phyloP scores from a whole-genome alignment of 805 yeast species.

The Lachancea thermotolerans region DNA sequence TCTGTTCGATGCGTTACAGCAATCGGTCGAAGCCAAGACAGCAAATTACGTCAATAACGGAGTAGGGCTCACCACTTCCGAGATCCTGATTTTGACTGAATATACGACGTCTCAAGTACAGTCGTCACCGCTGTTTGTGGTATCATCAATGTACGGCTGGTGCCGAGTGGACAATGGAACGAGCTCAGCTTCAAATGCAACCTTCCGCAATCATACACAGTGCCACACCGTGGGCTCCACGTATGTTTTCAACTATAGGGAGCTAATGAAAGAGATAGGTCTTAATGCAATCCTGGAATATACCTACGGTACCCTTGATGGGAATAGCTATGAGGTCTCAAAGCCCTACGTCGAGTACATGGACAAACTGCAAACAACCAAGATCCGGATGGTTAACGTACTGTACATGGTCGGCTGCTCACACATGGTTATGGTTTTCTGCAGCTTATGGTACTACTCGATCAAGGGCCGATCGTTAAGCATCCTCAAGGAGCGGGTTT shows the following conservation, averaged over 20 bases:
- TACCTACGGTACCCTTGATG: slow-evolving; percentile 18
- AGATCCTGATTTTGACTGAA: slow-evolving; percentile 21
- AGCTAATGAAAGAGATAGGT: slow-evolving; percentile 19
- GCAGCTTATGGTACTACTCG: slow-evolving; percentile 23
- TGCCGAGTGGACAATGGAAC: slow-evolving; percentile 19
- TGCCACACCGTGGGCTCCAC: slow-evolving; percentile 16
- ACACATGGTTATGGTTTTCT: slow-evolving; percentile 10
- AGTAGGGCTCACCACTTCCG: slow-evolving; percentile 29
- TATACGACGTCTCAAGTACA: slow-evolving; percentile 23
- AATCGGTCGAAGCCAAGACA: slow-evolving; percentile 20
- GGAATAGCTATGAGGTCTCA: slow-evolving; percentile 4
- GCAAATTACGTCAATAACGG: slow-evolving; percentile 25
- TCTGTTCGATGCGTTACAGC: slow-evolving; percentile 18
- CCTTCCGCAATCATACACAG: slow-evolving; percentile 8
- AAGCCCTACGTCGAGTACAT: slow-evolving; percentile 14
- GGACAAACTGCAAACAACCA: slow-evolving; percentile 7
- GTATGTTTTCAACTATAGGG: slow-evolving; percentile 26
- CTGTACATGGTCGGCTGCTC: slow-evolving; percentile 13
- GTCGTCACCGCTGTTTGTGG: slow-evolving; percentile 24
- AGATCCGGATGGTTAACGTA: slow-evolving; percentile 15
- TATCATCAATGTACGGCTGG: slow-evolving; percentile 20
- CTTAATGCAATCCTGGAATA: slow-evolving; percentile 26
- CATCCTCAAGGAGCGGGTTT: slow-evolving; percentile 15
- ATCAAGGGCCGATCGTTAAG: slow-evolving; percentile 23
- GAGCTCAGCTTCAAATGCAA: background rate